Percentiles rank a stretch among this genome's conserved stretches.
These are phyloP conservation scores for Coniochaeta sp. DNA, from an alignment of 2,329 filamentous ascomycete genomes.

Conservation along the genomic window DNA sequence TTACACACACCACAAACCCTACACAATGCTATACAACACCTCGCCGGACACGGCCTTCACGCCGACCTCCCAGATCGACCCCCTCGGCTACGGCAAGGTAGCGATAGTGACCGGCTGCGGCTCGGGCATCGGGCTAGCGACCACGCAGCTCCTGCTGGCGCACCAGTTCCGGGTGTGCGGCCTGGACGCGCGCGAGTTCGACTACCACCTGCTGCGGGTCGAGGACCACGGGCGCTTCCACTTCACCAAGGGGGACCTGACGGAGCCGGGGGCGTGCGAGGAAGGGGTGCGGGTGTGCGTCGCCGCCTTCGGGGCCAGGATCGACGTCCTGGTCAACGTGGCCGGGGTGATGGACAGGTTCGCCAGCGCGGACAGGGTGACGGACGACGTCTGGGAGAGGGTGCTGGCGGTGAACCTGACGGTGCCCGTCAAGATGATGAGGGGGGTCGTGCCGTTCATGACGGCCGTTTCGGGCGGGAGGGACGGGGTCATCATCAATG, in stretches of 20 bases:
- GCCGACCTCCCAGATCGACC: slow-evolving; percentile 13
- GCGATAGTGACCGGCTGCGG: slow-evolving; percentile 22
- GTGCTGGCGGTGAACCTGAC: slow-evolving; percentile 33
- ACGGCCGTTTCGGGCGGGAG: slow-evolving; percentile 7
- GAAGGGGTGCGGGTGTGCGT: slow-evolving; percentile 22
- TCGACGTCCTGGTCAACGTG: slow-evolving; percentile 36
- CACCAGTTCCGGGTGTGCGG: slow-evolving; percentile 23
- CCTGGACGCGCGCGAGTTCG: slow-evolving; percentile 20
- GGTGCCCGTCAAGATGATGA: slow-evolving; percentile 34
- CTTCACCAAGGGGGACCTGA: slow-evolving; percentile 24
- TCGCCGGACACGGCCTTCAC: slow-evolving; percentile 16
- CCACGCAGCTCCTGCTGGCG: slow-evolving; percentile 19
- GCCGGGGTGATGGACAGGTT: slow-evolving; percentile 25
- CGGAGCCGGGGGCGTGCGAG: slow-evolving; percentile 19
- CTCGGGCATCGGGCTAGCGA: slow-evolving; percentile 24
- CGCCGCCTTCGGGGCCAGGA: slow-evolving; percentile 10
- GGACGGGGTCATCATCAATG: slow-evolving; percentile 31
- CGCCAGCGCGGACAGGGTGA: slow-evolving; percentile 27
- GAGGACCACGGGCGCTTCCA: slow-evolving; percentile 21
- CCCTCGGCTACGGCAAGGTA: slow-evolving; percentile 18
- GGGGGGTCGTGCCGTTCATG: slow-evolving; percentile 32
- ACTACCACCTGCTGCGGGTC: slow-evolving; percentile 18
- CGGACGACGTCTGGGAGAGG: slow-evolving; percentile 29
- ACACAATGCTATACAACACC: slow-evolving; percentile 18
- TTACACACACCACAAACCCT: background rate